These are phyloP conservation scores for Komagataella ulmi DNA, from an alignment of 805 yeast genomes.

Conservation along the genomic window DNA sequence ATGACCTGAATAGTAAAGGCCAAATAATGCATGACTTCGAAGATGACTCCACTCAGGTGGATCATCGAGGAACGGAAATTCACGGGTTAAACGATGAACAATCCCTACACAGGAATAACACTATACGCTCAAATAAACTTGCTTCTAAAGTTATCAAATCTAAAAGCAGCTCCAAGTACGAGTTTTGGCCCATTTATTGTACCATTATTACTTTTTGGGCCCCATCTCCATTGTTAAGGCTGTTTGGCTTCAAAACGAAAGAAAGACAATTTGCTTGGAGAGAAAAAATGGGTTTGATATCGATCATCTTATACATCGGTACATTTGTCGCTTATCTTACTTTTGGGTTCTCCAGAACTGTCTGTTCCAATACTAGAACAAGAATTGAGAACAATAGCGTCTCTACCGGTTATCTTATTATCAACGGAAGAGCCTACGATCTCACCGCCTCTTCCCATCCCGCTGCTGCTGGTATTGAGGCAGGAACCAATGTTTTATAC, in stretches of 20 bases:
- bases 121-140: slow-evolving; percentile 9
- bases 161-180: slow-evolving; percentile 8
- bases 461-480: slow-evolving; percentile 61
- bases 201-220: slow-evolving; percentile 83
- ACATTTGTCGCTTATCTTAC: slow-evolving; percentile 75
- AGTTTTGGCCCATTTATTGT: slow-evolving; percentile 75
- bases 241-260: slow-evolving; percentile 67
- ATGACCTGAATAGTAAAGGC: slow-evolving; percentile 1
- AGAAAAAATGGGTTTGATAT: slow-evolving; percentile 78
- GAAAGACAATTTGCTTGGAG: slow-evolving; percentile 95
- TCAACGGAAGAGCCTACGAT: slow-evolving; percentile 75
- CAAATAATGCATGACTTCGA: not conserved
- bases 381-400: slow-evolving; percentile 55
- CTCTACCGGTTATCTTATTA: slow-evolving; percentile 44
- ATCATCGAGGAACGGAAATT: slow-evolving; percentile 29
- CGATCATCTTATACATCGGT: slow-evolving; percentile 63
- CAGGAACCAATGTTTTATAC: slow-evolving; percentile 60
- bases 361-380: slow-evolving; percentile 36
- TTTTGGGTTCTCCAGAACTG: slow-evolving; percentile 80
- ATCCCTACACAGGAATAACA: slow-evolving; percentile 2
- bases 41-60: not conserved
- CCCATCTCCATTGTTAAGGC: slow-evolving; percentile 54
- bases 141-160: slow-evolving; percentile 10
- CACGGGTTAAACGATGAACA: slow-evolving; percentile 51
- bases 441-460: slow-evolving; percentile 65